Base-by-base conservation (phyloP, 1,284 basidiomycete species). In the Trametes pubescens region DNA sequence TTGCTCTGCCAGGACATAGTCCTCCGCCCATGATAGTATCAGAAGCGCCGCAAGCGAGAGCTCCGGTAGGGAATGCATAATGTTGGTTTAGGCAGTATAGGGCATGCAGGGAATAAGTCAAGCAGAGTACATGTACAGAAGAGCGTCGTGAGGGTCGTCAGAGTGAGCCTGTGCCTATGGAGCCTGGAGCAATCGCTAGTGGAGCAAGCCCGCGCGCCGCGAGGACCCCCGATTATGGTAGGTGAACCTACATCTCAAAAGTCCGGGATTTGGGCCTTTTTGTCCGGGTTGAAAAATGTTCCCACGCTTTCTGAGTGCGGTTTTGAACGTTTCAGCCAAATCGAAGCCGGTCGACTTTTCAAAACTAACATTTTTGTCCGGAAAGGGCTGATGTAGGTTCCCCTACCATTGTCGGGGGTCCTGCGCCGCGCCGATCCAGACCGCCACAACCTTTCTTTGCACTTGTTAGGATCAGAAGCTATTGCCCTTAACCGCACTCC, bases 401-500 rank as follows among this genome's bases (percentile, higher is more conserved):
- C n/a, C n/a, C n/a, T n/a, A n/a, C n/a, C n/a, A n/a, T n/a, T n/a
- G n/a, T n/a, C n/a, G n/a, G n/a, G n/a, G n/a, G n/a, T n/a, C n/a
- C n/a, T n/a, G n/a, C n/a, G n/a, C n/a, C 14, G 62, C 56, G 59
- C 51, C 35, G 57, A 51, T 57, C 64, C 63, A 66, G 61, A 52
- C 55, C 62, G 62, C 59, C 48, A 51, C 40, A 62, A 46, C 53
- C 48, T 57, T 43, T 55, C 58, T 71, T 73, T 73, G 70, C 65
- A 47, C 64, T 43, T 73, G 70, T 73, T 73, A 71, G 69, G 64
- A 70, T 71, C 68, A 56, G 29, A 71, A 62, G 71, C 70, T 55
- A 59, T 66, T 46, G 63, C 21, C 67, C 64, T 56, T 62, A 65
- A 67, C 66, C 34, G 9, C 55, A 34, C 58, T 60, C 59, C 13